phyloP scores from a whole-genome alignment of 208 protist genomes.

The Crithidia mellificae region DNA sequence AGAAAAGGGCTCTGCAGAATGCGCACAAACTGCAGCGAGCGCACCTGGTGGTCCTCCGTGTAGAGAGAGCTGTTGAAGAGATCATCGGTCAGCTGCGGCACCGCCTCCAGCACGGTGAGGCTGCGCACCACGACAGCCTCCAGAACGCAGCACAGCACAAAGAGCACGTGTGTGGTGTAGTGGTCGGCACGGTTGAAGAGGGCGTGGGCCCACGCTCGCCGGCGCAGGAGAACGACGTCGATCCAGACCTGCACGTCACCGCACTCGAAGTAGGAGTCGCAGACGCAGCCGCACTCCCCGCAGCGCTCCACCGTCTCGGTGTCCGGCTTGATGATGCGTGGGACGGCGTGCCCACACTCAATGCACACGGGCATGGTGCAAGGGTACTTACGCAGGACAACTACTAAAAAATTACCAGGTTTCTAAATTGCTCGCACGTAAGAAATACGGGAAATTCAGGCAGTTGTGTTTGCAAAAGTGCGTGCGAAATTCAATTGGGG shows the following conservation, averaged over 20 bases:
- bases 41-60: conserved; percentile 24
- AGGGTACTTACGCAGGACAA: too few species aligned
- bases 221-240: conserved; percentile 67
- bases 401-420: background rate
- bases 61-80: conserved; percentile 15
- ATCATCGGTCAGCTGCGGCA: conserved; percentile 15
- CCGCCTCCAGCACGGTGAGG: conserved; percentile 37
- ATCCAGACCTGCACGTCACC: conserved; percentile 73
- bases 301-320: conserved; percentile 79
- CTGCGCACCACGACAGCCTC: conserved; percentile 76
- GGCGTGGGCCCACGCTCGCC: conserved; percentile 75
- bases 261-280: conserved; percentile 83
- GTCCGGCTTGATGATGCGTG: conserved; percentile 67
- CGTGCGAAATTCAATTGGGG: too few species aligned
- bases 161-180: conserved; percentile 16
- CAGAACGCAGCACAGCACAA: conserved; percentile 58
- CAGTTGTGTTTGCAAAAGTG: too few species aligned
- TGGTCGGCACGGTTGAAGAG: conserved; percentile 61
- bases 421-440: background rate
- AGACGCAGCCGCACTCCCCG: conserved; percentile 47
- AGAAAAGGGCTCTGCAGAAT: conserved; percentile 54
- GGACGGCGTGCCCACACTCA: conserved; percentile 58
- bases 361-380: conserved; percentile 88
- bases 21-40: conserved; percentile 68
- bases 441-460: background rate